Percentiles rank a stretch among this genome's conserved stretches.
These are phyloP conservation scores for Trichophyton schoenleinii DNA, from an alignment of 2,329 filamentous ascomycete species.

Conservation along the genomic window DNA sequence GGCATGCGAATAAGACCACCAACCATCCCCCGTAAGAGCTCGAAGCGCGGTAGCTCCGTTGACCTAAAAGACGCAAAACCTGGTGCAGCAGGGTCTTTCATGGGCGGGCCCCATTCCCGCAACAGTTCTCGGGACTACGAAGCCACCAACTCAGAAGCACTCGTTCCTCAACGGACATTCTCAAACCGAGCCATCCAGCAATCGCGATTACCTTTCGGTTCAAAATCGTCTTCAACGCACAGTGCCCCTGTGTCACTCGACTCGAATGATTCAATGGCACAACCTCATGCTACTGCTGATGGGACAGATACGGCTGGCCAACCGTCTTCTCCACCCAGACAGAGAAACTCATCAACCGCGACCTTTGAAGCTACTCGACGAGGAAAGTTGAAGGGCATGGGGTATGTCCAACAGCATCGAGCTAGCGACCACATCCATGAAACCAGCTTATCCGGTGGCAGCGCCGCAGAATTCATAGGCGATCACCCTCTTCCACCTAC, in stretches of 20 bases:
- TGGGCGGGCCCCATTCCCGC: constrained; percentile 11
- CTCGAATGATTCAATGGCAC: constrained; percentile 30
- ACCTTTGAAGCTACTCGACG: constrained; percentile 19
- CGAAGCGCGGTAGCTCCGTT: constrained; percentile 38
- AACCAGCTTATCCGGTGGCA: constrained; percentile 26
- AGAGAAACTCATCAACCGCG: constrained; percentile 6
- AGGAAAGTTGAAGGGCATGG: constrained; percentile 34
- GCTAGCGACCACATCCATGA: constrained; percentile 38
- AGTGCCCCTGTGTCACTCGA: constrained; percentile 26
- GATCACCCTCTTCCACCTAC: constrained; percentile 1
- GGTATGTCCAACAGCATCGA: constrained; percentile 38
- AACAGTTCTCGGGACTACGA: constrained; percentile 6
- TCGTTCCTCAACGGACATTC: not conserved
- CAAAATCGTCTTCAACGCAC: constrained; percentile 25
- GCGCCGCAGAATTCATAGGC: constrained; percentile 21
- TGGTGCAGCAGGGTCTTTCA: not conserved
- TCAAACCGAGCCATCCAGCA: not conserved
- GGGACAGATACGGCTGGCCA: constrained; percentile 17
- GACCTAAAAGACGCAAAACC: constrained; percentile 6
- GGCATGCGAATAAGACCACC: constrained; percentile 35
- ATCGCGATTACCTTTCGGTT: constrained; percentile 31
- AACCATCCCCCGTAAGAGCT: constrained; percentile 60
- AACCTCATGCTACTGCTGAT: constrained; percentile 14
- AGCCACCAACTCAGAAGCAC: not conserved
- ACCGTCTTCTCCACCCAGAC: not conserved